phyloP scores from a whole-genome alignment of 2,329 filamentous ascomycete genomes.

The Botrytis tulipae region DNA sequence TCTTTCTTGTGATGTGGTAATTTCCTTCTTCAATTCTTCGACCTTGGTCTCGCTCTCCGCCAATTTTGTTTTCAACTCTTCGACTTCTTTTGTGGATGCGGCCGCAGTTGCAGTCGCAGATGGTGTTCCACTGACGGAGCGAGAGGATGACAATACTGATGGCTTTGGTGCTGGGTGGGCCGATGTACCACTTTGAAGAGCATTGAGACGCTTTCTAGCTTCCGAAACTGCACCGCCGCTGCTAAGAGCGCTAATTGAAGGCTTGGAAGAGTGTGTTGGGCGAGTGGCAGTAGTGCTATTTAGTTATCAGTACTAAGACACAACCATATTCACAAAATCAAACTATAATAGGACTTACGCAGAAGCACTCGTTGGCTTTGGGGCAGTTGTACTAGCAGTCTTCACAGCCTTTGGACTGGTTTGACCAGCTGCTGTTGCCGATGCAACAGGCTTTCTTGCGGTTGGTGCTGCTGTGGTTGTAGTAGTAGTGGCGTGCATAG shows the following conservation, averaged over 20 bases:
- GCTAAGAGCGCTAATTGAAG: constrained; percentile 31
- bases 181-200: constrained; percentile 42
- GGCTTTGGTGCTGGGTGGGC: constrained; percentile 41
- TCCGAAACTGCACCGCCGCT: constrained; percentile 45
- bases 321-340: neutral
- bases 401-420: constrained; percentile 41
- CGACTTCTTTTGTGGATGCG: constrained; percentile 40
- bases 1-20: constrained; percentile 55
- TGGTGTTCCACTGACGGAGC: constrained; percentile 37
- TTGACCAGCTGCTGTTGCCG: constrained; percentile 23
- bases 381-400: constrained; percentile 41
- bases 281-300: constrained; percentile 40
- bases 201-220: constrained; percentile 58
- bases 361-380: constrained; percentile 37
- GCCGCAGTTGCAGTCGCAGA: constrained; percentile 14
- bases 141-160: constrained; percentile 34
- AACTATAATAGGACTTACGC: constrained; percentile 8
- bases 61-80: constrained; percentile 60
- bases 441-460: constrained; percentile 35
- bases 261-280: constrained; percentile 38
- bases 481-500: constrained; percentile 19
- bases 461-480: constrained; percentile 32
- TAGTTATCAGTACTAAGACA: constrained; percentile 14
- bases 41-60: constrained; percentile 58
- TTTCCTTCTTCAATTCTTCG: constrained; percentile 54